Base-by-base conservation (phyloP, 495 filamentous ascomycete species). In the Podospora appendiculata region DNA sequence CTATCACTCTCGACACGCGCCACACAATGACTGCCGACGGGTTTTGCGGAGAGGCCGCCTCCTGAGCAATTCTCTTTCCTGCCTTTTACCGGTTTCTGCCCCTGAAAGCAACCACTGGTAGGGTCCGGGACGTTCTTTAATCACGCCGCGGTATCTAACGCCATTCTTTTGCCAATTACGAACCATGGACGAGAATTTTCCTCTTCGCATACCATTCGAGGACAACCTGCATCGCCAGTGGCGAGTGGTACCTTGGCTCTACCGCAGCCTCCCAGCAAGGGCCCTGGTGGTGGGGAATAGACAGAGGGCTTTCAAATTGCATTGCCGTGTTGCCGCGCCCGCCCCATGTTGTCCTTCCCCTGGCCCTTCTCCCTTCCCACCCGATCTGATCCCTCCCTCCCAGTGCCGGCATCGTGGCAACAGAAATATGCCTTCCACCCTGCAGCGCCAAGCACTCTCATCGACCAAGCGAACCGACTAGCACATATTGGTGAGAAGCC, bases 11-110 rank as follows among this genome's bases (percentile, higher is more conserved):
- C 18, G 17, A 38, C 48, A 42, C 36, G 49, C 40, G 43, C 39
- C 54, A 56, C 43, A 25, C 45, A 25, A 13, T 32, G 57, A 59
- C 57, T 59, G 57, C 57, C 54, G 54, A 57, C 34, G 35, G 17
- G 8, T 36, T 33, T 14, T 12, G 52, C 52, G 52, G 52, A 55
- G 47, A 41, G 32, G 41, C 50, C 42, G 50, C 50, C 38, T 41
- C 50, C 45, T 45, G 12, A 42, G 50, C 42, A 52, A 52, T 52
- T 45, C 32, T 52, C 50, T 36, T 18, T 32, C 0, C 2, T 33
- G 34, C 35, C 39, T 50, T 50, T 55, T 55, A 40, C 47, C 52
- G 52, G 45, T 48, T 48, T 32, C 25, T 8, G 11, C 40, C 50
- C 33, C n/a, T 16, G 32, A 6, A 17, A 12, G 18, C 12, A 11